Evolutionary conservation across 257 asterid species (phyloP).

Genomic region (Solanum sejunctum): DNA sequence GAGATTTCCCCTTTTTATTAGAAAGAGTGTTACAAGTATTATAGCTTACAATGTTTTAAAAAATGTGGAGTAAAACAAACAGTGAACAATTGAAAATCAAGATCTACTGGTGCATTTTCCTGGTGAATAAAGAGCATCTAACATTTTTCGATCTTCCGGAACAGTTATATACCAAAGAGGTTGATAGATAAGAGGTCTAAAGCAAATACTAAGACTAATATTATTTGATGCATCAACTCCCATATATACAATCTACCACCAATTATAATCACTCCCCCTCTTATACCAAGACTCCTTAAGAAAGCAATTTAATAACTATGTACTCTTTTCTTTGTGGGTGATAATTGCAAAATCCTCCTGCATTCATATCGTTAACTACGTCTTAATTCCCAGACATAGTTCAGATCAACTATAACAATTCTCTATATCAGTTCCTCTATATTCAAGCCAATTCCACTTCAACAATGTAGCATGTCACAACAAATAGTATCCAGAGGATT

Average conservation of each 20-base stretch:
- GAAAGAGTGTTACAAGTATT: not conserved
- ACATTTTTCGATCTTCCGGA: not conserved
- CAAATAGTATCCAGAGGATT: not conserved
- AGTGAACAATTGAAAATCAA: not conserved
- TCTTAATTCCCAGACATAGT: not conserved
- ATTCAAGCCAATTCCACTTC: not conserved
- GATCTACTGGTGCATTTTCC: not conserved
- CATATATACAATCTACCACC: not conserved
- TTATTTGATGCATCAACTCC: not conserved
- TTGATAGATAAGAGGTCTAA: not conserved
- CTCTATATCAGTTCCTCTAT: not conserved
- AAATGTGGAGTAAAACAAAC: not conserved
- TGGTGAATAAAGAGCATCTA: not conserved
- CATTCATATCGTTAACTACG: not conserved
- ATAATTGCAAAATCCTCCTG: not conserved
- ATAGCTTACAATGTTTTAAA: not conserved
- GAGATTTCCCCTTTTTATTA: not conserved
- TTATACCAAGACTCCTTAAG: not conserved
- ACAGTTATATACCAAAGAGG: not conserved
- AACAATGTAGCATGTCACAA: not conserved
- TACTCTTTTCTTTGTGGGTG: not conserved
- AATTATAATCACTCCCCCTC: not conserved
- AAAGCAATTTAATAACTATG: not conserved
- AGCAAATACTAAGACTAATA: not conserved
- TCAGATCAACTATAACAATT: not conserved